Base-by-base conservation (phyloP, 2,329 filamentous ascomycete genomes). In the Calonectria multiphialidica region DNA sequence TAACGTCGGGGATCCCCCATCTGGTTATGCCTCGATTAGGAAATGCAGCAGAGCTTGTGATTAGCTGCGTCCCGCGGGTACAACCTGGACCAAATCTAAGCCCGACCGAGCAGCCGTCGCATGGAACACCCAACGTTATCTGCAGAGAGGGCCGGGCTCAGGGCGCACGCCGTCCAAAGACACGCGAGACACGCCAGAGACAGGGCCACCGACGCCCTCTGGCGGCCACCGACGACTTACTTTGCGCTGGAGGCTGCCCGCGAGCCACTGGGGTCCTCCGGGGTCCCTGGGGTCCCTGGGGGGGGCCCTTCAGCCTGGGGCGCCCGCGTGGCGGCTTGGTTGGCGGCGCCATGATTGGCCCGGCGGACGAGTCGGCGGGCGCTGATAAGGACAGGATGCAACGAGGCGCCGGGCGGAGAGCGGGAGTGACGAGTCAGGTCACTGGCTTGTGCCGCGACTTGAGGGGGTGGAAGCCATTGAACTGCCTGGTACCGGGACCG, bases 351-450 rank as follows among this genome's bases (percentile, higher is more conserved):
- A 62, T 74, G 72, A 77, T 76, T 77, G 75, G 74, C 57, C 57
- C 49, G 62, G 64, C 37, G 45, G 61, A 18, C 45, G 30, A 53
- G 50, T 42, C 68, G 69, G 66, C 75, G 75, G 76, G 76, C 76
- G 75, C 76, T 77, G 76, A 78, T 78, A 78, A 77, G 72, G 44
- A 23, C 50, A 57, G n/a, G 42, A 47, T 62, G 57, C 69, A 59
- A 16, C 30, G 69, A 71, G 63, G 59, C 25, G 69, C 28, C 44
- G 68, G 35, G 47, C 53, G 40, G 66, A 53, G 40, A 21, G 70
- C 37, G 47, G 47, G 45, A 49, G 45, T 44, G 53, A 55, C 45
- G 35, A 59, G 57, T 28, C 30, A 59, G 42, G 42, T 49, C 53
- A 57, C 44, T 69, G 21, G 47, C 35, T 28, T 25, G 53, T 45